phyloP scores from a whole-genome alignment of 805 yeast species.

The Nakazawaea sp. region DNA sequence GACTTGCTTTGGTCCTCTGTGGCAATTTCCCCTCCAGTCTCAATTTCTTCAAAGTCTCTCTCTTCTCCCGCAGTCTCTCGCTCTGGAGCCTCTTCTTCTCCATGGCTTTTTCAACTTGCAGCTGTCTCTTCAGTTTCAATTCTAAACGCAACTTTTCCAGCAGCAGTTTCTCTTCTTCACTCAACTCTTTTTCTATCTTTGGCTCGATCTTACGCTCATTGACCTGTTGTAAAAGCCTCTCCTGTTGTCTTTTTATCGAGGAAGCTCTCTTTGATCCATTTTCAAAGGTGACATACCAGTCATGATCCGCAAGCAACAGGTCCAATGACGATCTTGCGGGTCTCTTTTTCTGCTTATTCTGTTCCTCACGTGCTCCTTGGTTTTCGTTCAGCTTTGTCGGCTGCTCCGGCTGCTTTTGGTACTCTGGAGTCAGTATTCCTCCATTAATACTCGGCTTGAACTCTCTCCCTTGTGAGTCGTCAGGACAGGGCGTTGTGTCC shows the following conservation, averaged over 20 bases:
- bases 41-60: slow-evolving; percentile 5
- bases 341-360: background rate
- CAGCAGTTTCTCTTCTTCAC: background rate
- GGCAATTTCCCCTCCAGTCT: background rate
- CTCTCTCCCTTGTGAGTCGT: background rate
- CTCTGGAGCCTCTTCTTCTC: background rate
- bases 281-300: slow-evolving; percentile 20
- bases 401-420: background rate
- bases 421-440: no score
- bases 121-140: background rate
- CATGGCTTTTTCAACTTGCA: no score
- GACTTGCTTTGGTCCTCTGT: background rate
- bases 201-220: slow-evolving; percentile 1
- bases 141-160: background rate
- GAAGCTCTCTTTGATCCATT: slow-evolving; percentile 12
- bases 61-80: background rate
- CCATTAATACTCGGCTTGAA: no score
- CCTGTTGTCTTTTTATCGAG: background rate
- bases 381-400: background rate
- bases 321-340: slow-evolving; percentile 11
- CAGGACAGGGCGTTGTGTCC: background rate
- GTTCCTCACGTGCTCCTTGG: background rate
- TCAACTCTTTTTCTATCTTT: background rate
- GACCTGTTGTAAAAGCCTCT: background rate
- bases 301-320: slow-evolving; percentile 17